Conservation (phyloP, 2,329 filamentous ascomycete species). For the Ophiocordyceps australis region DNA sequence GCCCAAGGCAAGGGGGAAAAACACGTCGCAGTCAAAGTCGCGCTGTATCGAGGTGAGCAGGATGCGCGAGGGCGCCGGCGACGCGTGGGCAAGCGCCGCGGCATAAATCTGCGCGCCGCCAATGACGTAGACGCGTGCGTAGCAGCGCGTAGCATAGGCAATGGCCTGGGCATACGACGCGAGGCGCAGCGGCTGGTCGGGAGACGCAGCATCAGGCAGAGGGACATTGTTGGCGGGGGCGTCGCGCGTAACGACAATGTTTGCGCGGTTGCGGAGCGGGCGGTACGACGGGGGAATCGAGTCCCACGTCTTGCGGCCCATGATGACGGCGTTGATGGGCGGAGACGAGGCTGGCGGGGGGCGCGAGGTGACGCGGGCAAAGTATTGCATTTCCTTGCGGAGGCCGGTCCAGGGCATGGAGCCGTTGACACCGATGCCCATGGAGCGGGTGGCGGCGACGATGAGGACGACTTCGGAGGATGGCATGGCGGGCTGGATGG, state of each 20-base stretch:
- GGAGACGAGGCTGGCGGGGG: conserved; percentile 21
- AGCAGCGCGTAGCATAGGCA: no score
- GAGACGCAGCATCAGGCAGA: conserved; percentile 17
- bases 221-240: conserved; percentile 8
- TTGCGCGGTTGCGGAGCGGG: conserved; percentile 63
- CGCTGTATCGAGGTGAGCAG: conserved; percentile 50
- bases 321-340: conserved; percentile 60
- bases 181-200: conserved; percentile 37
- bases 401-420: conserved; percentile 78
- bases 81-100: conserved; percentile 44
- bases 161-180: conserved; percentile 10
- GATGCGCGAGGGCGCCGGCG: conserved; percentile 39
- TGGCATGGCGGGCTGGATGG: conserved; percentile 9
- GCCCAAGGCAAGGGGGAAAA: conserved; percentile 48
- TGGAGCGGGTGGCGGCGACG: conserved; percentile 75
- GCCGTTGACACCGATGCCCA: conserved; percentile 74
- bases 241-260: conserved; percentile 59
- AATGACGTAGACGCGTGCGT: conserved; percentile 63
- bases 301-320: conserved; percentile 96
- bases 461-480: conserved; percentile 62
- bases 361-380: conserved; percentile 73
- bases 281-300: conserved; percentile 65
- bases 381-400: conserved; percentile 87
- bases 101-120: conserved; percentile 78
- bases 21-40: conserved; percentile 62